phyloP scores from a whole-genome alignment of 148 eudicot species.

The Rhododendron vialii region DNA sequence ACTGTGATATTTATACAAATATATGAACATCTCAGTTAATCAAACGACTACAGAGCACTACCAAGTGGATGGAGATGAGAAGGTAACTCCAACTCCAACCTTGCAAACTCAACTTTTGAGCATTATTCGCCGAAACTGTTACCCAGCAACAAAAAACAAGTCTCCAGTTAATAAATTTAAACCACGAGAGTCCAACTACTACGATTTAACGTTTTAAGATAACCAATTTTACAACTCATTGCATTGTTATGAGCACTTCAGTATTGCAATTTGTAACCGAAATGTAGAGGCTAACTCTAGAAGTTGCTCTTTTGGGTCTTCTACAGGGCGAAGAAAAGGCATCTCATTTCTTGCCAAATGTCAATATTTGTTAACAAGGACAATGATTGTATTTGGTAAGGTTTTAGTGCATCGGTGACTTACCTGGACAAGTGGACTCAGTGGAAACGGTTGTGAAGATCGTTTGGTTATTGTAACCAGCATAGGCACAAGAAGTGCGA shows the following conservation, averaged over 20 bases:
- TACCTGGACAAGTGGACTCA: conserved; percentile 64
- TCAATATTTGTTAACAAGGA: neutral
- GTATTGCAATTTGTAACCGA: neutral
- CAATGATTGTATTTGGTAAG: neutral
- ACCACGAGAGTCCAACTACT: neutral
- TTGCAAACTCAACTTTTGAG: conserved; percentile 22
- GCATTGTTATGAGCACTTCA: neutral
- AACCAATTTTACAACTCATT: neutral
- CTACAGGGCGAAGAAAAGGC: neutral
- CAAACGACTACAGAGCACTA: conserved; percentile 24
- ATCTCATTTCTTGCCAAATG: neutral
- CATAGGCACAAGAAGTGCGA: conserved; percentile 55
- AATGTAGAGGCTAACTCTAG: neutral
- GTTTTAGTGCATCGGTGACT: neutral
- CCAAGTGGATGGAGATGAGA: conserved; percentile 28
- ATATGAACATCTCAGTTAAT: neutral
- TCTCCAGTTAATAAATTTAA: neutral
- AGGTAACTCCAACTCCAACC: conserved; percentile 34
- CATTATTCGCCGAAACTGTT: conserved; percentile 13
- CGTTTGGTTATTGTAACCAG: conserved; percentile 43
- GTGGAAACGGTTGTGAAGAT: conserved; percentile 36
- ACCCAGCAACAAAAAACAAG: neutral
- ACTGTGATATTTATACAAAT: neutral
- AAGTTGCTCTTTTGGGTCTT: neutral
- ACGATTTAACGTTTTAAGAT: neutral